phyloP scores from a whole-genome alignment of 2,329 filamentous ascomycete species.

The Truncatella angustata region DNA sequence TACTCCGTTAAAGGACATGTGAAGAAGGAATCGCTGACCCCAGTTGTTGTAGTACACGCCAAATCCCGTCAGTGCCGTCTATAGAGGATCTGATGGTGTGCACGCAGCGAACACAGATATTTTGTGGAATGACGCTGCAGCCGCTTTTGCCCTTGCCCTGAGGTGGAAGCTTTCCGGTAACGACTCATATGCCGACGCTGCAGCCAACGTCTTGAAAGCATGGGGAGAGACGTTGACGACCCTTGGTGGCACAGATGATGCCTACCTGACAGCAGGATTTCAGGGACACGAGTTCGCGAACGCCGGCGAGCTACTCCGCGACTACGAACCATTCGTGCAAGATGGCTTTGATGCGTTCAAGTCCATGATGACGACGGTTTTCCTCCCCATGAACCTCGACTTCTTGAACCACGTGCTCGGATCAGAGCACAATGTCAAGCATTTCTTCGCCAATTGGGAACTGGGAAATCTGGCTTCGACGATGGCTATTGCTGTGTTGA shows the following conservation, averaged over 20 bases:
- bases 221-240: neutral
- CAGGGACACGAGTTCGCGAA: conserved; percentile 6
- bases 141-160: conserved; percentile 1
- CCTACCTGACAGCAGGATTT: neutral
- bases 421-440: conserved; percentile 4
- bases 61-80: neutral
- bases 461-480: conserved; percentile 3
- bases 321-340: neutral
- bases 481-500: conserved; percentile 5
- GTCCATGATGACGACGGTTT: neutral
- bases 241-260: neutral
- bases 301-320: neutral
- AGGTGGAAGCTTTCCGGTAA: conserved; percentile 3
- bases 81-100: neutral
- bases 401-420: conserved; percentile 2
- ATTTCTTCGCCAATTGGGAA: conserved; percentile 7
- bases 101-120: neutral
- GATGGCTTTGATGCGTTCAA: neutral
- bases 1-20: neutral
- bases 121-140: neutral
- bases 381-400: conserved; percentile 5
- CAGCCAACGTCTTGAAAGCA: neutral
- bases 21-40: neutral
- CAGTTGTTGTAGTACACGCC: neutral
- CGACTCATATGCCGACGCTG: conserved; percentile 3